Evolutionary conservation across 2,329 filamentous ascomycete species (phyloP).

Genomic region (Paraphaeosphaeria minitans): DNA sequence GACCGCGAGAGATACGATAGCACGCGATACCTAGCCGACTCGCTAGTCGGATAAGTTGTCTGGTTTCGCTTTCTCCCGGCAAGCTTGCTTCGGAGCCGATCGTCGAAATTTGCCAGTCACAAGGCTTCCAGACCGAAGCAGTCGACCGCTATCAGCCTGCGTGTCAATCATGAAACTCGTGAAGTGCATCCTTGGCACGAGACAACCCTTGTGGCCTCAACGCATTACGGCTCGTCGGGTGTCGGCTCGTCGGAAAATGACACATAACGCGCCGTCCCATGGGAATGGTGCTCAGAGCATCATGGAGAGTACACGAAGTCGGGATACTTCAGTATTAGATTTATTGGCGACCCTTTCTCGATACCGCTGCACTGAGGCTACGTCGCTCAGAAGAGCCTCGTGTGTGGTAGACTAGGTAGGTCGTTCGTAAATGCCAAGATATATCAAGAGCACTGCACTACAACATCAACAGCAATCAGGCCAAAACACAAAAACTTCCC

Average conservation of each 20-base stretch:
- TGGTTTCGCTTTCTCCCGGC: background rate
- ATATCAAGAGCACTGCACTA: background rate
- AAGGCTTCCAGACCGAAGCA: background rate
- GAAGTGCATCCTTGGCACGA: background rate
- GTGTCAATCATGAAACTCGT: background rate
- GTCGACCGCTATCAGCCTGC: background rate
- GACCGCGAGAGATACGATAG: background rate
- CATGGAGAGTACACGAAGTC: background rate
- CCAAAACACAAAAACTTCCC: too few relatives aligned
- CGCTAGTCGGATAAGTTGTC: background rate
- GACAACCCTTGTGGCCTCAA: slow-evolving; percentile 2
- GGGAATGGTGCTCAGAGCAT: background rate
- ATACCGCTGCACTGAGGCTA: background rate
- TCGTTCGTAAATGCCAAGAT: background rate
- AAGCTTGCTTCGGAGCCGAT: background rate
- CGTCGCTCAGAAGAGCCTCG: background rate
- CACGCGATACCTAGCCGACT: background rate
- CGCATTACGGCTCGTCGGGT: slow-evolving; percentile 10
- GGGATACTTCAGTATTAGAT: background rate
- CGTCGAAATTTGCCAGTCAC: background rate
- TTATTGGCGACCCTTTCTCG: background rate
- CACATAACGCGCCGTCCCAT: background rate
- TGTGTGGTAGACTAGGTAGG: background rate
- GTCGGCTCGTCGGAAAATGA: slow-evolving; percentile 6
- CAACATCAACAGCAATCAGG: background rate